A percentile compares a stretch with the other conserved stretches of the same genome.
These are phyloP conservation scores for Botrytis byssoidea DNA, from an alignment of 2,329 filamentous ascomycete species.

Conservation along the genomic window DNA sequence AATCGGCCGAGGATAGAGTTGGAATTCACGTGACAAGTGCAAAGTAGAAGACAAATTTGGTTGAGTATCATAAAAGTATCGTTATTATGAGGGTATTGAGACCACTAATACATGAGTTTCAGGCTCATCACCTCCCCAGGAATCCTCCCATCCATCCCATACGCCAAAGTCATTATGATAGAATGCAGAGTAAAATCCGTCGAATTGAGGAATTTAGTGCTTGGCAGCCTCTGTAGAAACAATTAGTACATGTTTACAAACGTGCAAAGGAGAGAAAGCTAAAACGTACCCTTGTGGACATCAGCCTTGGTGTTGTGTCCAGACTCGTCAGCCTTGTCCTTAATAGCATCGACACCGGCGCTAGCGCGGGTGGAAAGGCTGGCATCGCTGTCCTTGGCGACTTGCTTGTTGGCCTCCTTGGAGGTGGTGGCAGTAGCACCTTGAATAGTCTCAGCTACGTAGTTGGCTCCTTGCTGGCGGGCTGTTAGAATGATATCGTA, in stretches of 20 bases:
- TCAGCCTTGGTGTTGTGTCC: slow-evolving; percentile 50
- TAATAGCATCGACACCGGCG: slow-evolving; percentile 51
- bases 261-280: neutral
- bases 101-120: slow-evolving; percentile 17
- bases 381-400: slow-evolving; percentile 52
- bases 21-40: neutral
- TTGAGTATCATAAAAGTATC: slow-evolving; percentile 2
- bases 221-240: slow-evolving; percentile 36
- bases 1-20: fast-evolving
- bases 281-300: slow-evolving; percentile 47
- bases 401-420: slow-evolving; percentile 59
- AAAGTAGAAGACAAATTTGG: neutral
- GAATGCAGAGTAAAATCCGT: slow-evolving; percentile 3
- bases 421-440: slow-evolving; percentile 48
- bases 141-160: slow-evolving; percentile 16
- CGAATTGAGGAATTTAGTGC: slow-evolving; percentile 34
- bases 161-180: slow-evolving; percentile 20
- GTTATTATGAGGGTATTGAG: slow-evolving; percentile 16
- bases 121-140: neutral
- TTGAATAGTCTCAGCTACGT: slow-evolving; percentile 55
- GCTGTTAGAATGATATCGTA: no score
- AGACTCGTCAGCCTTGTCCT: slow-evolving; percentile 53
- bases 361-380: slow-evolving; percentile 46
- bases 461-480: slow-evolving; percentile 43
- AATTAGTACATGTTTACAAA: slow-evolving; percentile 19